Conservation (phyloP, 768 basidiomycete genomes). For the Naematelia encephala region DNA sequence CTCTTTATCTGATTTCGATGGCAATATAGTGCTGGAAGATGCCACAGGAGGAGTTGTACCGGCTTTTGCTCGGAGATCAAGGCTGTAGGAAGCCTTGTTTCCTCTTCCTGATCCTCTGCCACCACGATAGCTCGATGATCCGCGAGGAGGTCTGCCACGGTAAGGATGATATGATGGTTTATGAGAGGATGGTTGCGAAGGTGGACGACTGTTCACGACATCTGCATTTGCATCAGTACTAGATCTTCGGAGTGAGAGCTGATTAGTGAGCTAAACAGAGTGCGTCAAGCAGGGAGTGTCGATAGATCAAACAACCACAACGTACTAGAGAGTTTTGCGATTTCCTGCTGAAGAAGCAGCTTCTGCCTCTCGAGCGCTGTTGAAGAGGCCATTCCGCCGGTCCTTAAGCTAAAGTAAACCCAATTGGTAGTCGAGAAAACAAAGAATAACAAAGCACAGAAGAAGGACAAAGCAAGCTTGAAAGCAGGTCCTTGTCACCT, state of each 20-base stretch:
- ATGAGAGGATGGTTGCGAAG: constrained; percentile 6
- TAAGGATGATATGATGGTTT: constrained; percentile 26
- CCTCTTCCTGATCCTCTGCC: constrained; percentile 17
- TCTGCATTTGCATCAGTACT: no score
- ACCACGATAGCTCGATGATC: constrained; percentile 5
- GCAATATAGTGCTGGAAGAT: not conserved
- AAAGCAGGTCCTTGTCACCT: no score
- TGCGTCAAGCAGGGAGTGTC: not conserved
- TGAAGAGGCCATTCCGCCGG: constrained; percentile 13
- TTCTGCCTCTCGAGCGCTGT: constrained; percentile 33
- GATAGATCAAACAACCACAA: not conserved
- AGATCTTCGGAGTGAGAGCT: no score
- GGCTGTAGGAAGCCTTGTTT: constrained; percentile 21
- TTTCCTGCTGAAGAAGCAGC: constrained; percentile 43
- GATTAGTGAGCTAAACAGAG: not conserved
- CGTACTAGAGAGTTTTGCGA: constrained; percentile 48
- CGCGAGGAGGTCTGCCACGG: constrained; percentile 9
- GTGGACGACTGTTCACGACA: constrained; percentile 12
- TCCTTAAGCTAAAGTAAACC: not conserved
- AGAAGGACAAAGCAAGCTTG: constrained; percentile 1
- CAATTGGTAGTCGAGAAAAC: no score
- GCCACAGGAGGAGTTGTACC: not conserved
- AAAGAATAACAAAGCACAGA: constrained; percentile 1
- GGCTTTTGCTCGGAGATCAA: constrained; percentile 31
- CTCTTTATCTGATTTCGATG: constrained; percentile 11